Evolutionary conservation across 192 early-diverging fungal genomes (phyloP).

Genomic region (Coemansia sp.): DNA sequence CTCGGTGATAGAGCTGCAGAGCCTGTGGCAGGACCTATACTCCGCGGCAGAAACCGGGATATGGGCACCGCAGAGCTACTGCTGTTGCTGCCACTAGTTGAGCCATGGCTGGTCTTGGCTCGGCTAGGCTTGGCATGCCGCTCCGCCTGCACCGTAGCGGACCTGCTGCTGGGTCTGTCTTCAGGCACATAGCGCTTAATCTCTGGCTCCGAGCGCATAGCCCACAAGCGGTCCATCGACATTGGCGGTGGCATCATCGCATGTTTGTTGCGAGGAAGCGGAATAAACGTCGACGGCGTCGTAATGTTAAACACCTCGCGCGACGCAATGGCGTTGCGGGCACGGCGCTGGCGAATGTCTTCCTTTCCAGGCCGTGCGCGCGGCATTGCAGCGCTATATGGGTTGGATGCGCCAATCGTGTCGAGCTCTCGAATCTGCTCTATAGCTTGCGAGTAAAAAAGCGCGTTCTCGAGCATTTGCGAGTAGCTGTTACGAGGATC

Average conservation of each 20-base stretch:
- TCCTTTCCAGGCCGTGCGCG: conserved; percentile 45
- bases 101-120: background rate
- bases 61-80: conserved; percentile 27
- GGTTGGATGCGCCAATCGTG: conserved; percentile 17
- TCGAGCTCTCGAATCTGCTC: conserved; percentile 42
- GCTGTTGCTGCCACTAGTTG: background rate
- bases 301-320: conserved; percentile 43
- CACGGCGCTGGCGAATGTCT: conserved; percentile 45
- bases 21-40: background rate
- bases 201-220: conserved; percentile 46
- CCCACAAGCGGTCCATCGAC: conserved; percentile 14
- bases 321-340: conserved; percentile 46
- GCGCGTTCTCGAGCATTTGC: conserved; percentile 50
- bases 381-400: conserved; percentile 25
- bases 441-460: conserved; percentile 51
- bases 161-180: conserved; percentile 9
- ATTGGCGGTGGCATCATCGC: conserved; percentile 3
- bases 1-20: conserved; percentile 11
- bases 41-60: conserved; percentile 17
- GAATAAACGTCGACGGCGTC: conserved; percentile 35
- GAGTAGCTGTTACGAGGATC: conserved; percentile 35
- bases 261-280: conserved; percentile 12
- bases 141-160: background rate
- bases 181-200: conserved; percentile 14
- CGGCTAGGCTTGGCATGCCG: background rate